These are phyloP conservation scores for Panicum miliaceum DNA, from an alignment of 176 grass and related monocot species.

Conservation along the genomic window DNA sequence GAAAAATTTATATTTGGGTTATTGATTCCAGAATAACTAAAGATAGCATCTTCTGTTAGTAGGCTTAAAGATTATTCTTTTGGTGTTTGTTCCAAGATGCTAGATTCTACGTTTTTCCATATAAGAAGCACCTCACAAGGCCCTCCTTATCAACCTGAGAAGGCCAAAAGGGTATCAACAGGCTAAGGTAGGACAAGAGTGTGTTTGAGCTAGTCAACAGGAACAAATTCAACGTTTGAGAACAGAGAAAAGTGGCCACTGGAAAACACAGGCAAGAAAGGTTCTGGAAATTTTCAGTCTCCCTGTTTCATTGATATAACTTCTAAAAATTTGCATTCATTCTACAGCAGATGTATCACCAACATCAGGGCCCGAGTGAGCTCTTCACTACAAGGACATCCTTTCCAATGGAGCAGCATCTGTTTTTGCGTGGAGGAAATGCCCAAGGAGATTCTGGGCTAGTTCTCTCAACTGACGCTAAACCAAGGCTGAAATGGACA, in stretches of 20 bases:
- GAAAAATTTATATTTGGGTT: slow-evolving; percentile 13
- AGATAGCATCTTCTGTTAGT: slow-evolving; percentile 53
- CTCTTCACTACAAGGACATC: slow-evolving; percentile 66
- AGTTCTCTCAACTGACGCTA: slow-evolving; percentile 95
- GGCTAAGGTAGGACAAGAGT: slow-evolving; percentile 41
- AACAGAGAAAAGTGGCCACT: slow-evolving; percentile 32
- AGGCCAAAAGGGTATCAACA: slow-evolving; percentile 54
- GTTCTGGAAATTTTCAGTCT: slow-evolving; percentile 17
- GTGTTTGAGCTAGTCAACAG: slow-evolving; percentile 27
- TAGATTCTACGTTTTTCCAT: slow-evolving; percentile 83
- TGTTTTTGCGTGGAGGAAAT: slow-evolving; percentile 81
- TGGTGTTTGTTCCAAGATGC: slow-evolving; percentile 65
- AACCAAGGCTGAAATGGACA: slow-evolving; percentile 98
- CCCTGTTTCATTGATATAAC: background rate
- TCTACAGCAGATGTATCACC: slow-evolving; percentile 81
- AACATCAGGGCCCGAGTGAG: slow-evolving; percentile 69
- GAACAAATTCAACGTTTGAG: slow-evolving; percentile 36
- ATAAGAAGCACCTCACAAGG: slow-evolving; percentile 65
- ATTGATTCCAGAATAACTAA: slow-evolving; percentile 46
- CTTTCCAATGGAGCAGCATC: slow-evolving; percentile 76
- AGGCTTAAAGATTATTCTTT: slow-evolving; percentile 65
- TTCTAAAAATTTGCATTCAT: slow-evolving; percentile 37
- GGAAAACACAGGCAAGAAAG: slow-evolving; percentile 43
- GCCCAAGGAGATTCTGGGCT: slow-evolving; percentile 81
- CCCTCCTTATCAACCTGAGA: slow-evolving; percentile 74